These are phyloP conservation scores for Curvularia sp. DNA, from an alignment of 2,329 filamentous ascomycete species.

Conservation along the genomic window DNA sequence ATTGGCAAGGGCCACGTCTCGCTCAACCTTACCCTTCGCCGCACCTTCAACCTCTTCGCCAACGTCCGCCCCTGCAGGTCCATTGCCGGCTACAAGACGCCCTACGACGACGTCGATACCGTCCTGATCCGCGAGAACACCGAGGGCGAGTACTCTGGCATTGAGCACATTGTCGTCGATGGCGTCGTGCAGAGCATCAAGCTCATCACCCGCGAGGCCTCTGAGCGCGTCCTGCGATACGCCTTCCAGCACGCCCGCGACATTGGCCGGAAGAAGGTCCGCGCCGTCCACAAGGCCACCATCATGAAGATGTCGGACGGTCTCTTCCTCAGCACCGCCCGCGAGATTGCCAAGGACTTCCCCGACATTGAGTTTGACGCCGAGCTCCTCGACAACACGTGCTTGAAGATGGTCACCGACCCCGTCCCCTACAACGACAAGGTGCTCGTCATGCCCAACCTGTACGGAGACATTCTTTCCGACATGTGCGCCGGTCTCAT, in stretches of 20 bases:
- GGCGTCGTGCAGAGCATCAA: constrained; percentile 99
- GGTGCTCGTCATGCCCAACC: constrained; percentile 95
- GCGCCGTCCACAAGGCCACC: constrained; percentile 98
- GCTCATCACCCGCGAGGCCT: constrained; percentile 95
- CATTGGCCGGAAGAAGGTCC: constrained; percentile 94
- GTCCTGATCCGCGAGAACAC: constrained; percentile 99
- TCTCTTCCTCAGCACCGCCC: constrained; percentile 89
- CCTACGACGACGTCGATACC: constrained; percentile 95
- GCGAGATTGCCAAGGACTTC: constrained; percentile 91
- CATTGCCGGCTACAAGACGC: constrained; percentile 96
- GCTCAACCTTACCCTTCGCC: constrained; percentile 95
- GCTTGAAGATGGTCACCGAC: constrained; percentile 98
- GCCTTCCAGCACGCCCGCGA: constrained; percentile 97
- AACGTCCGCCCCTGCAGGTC: constrained; percentile 98
- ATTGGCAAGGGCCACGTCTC: constrained; percentile 99
- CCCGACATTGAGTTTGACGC: constrained; percentile 95
- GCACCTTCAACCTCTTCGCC: constrained; percentile 99
- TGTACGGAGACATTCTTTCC: constrained; percentile 99
- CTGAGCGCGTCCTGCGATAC: constrained; percentile 93
- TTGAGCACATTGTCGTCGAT: constrained; percentile 97
- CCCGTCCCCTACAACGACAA: constrained; percentile 98
- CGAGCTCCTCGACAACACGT: constrained; percentile 98
- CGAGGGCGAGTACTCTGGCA: constrained; percentile 98
- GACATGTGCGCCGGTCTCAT: constrained; percentile 99
- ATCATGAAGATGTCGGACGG: constrained; percentile 99